These are phyloP conservation scores for Pseudogymnoascus sp. DNA, from an alignment of 2,329 filamentous ascomycete species.

Conservation along the genomic window DNA sequence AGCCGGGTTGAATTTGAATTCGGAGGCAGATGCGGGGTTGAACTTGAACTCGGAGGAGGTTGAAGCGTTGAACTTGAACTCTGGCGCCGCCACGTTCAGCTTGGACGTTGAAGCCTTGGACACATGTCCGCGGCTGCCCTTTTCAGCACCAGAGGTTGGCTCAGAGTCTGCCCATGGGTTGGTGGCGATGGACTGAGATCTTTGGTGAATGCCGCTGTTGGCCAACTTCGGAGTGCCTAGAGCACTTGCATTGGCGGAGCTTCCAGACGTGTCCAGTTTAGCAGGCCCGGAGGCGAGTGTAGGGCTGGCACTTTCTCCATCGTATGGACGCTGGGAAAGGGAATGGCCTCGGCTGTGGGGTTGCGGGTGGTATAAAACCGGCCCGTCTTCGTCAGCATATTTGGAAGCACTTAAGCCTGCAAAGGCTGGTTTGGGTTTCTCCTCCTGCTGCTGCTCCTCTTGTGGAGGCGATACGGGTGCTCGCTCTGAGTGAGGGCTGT, in stretches of 20 bases:
- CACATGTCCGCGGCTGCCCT: constrained; percentile 45
- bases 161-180: constrained; percentile 55
- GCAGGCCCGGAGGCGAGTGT: constrained; percentile 19
- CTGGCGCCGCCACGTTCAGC: constrained; percentile 81
- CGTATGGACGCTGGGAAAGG: constrained; percentile 57
- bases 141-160: constrained; percentile 32
- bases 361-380: constrained; percentile 61
- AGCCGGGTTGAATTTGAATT: constrained; percentile 73
- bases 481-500: constrained; percentile 51
- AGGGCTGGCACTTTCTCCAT: constrained; percentile 43
- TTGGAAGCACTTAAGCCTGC: constrained; percentile 28
- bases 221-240: constrained; percentile 54
- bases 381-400: constrained; percentile 47
- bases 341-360: constrained; percentile 69
- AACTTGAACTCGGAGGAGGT: constrained; percentile 17
- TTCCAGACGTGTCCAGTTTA: constrained; percentile 50
- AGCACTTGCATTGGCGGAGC: constrained; percentile 68
- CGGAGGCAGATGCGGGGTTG: constrained; percentile 46
- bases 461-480: constrained; percentile 13
- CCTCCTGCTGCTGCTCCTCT: constrained; percentile 15
- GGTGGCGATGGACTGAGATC: constrained; percentile 47
- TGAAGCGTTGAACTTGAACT: constrained; percentile 66
- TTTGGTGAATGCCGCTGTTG: constrained; percentile 43
- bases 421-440: constrained; percentile 15
- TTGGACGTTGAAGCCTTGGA: constrained; percentile 67